phyloP scores from a whole-genome alignment of 2,329 filamentous ascomycete species.

The Penicillium sp. region DNA sequence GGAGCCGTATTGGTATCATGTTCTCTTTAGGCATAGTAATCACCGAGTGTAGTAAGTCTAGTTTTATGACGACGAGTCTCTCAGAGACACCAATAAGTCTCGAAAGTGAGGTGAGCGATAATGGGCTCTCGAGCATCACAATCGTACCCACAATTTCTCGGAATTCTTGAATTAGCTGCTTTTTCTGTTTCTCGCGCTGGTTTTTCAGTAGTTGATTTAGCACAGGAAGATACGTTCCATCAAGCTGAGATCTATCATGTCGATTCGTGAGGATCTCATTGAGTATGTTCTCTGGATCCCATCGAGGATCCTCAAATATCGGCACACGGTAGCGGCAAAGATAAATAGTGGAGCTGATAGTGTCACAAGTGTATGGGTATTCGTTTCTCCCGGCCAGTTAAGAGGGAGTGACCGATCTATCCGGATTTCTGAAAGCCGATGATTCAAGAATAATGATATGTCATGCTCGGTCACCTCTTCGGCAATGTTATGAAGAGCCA shows the following conservation, averaged over 20 bases:
- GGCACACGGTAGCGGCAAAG: background rate
- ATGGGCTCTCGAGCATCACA: constrained; percentile 10
- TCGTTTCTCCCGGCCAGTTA: background rate
- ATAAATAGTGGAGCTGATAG: background rate
- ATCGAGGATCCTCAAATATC: constrained; percentile 7
- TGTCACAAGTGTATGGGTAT: background rate
- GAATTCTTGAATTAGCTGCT: constrained; percentile 5
- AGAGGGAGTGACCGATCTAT: background rate
- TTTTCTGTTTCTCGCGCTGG: constrained; percentile 14
- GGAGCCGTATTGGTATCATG: background rate
- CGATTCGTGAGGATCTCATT: constrained; percentile 15
- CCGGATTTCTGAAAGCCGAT: background rate
- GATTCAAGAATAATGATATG: background rate
- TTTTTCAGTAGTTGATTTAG: constrained; percentile 23
- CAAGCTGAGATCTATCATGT: constrained; percentile 22
- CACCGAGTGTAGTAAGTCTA: constrained; percentile 9
- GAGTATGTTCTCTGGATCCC: constrained; percentile 18
- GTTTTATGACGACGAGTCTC: background rate
- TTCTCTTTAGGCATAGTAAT: constrained; percentile 4
- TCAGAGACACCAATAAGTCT: background rate
- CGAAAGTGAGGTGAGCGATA: constrained; percentile 7
- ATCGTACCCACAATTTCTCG: constrained; percentile 9
- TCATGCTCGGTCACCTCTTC: background rate
- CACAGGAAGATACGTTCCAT: constrained; percentile 32
- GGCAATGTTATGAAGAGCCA: constrained; percentile 7